phyloP scores from a whole-genome alignment of 164 flowering plant genomes.

The Vitis rotundifolia region DNA sequence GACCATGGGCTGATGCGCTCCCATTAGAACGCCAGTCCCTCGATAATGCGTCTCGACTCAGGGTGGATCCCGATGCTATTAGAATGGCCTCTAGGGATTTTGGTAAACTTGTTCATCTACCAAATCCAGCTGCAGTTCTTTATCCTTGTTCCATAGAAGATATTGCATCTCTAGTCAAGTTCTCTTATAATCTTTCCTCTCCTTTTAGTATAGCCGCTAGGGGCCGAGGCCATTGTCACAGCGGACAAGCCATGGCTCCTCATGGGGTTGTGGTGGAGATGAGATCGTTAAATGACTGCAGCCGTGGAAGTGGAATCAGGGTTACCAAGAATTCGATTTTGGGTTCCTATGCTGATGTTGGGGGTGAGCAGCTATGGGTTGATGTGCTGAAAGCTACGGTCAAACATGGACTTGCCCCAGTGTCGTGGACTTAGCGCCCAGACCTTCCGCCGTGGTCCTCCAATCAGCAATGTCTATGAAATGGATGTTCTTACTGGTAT shows the following conservation, averaged over 20 bases:
- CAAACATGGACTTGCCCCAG: constrained; percentile 70
- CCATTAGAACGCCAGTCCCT: constrained; percentile 11
- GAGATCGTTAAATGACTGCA: constrained; percentile 32
- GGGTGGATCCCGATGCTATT: constrained; percentile 29
- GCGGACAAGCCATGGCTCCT: constrained; percentile 76
- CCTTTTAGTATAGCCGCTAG: constrained; percentile 62
- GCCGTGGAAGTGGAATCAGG: constrained; percentile 24
- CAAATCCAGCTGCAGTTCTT: constrained; percentile 60
- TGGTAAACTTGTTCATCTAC: constrained; percentile 41
- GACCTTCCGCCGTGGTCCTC: constrained; percentile 80
- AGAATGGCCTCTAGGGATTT: constrained; percentile 54
- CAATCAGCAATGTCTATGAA: constrained; percentile 76
- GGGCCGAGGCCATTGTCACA: constrained; percentile 72
- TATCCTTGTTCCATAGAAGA: constrained; percentile 55
- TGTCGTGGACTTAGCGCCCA: constrained; percentile 94
- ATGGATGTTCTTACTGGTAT: constrained; percentile 82
- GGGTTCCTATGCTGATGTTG: constrained; percentile 60
- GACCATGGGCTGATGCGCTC: background rate
- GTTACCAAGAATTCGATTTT: constrained; percentile 23
- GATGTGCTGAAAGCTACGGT: constrained; percentile 59
- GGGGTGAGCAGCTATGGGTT: constrained; percentile 79
- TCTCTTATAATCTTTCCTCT: constrained; percentile 27
- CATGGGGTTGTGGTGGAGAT: constrained; percentile 86
- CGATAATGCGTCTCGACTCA: constrained; percentile 11
- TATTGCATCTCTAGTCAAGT: constrained; percentile 40